These are phyloP conservation scores for Gracilaria vermiculophylla DNA, from an alignment of 23 red algal species.

Conservation along the genomic window DNA sequence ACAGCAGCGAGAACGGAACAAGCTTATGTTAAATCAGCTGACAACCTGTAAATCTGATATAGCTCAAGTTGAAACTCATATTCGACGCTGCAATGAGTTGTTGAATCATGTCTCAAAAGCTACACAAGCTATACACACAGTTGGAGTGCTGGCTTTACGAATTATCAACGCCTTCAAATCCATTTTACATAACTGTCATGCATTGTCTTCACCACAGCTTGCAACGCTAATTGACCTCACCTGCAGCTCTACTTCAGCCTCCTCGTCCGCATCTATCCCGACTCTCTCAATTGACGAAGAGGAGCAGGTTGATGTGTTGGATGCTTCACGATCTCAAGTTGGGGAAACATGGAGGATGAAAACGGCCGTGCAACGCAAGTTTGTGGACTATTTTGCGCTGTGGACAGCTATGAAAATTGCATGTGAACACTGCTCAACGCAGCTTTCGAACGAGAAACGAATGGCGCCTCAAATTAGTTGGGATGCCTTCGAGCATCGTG, in stretches of 20 bases:
- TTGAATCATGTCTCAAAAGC: background rate
- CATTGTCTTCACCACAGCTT: background rate
- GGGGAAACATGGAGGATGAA: background rate
- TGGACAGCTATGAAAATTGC: conserved; percentile 23
- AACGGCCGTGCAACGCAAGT: conserved; percentile 39
- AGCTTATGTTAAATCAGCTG: background rate
- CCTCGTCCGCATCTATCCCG: background rate
- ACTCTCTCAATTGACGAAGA: background rate
- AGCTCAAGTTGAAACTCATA: background rate
- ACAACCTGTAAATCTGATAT: background rate
- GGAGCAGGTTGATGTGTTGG: background rate
- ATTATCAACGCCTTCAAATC: background rate
- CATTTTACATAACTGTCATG: background rate
- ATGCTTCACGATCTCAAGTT: background rate
- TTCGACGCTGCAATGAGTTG: background rate
- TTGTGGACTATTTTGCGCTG: conserved; percentile 37
- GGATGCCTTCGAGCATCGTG: background rate
- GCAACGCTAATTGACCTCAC: conserved; percentile 4
- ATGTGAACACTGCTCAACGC: conserved; percentile 1
- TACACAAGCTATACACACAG: background rate
- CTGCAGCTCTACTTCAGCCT: background rate
- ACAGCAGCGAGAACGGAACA: background rate
- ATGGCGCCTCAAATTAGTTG: background rate
- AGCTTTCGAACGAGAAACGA: background rate
- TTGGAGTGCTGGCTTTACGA: background rate